phyloP scores from a whole-genome alignment of 805 yeast species.

The Lachancea quebecensis region DNA sequence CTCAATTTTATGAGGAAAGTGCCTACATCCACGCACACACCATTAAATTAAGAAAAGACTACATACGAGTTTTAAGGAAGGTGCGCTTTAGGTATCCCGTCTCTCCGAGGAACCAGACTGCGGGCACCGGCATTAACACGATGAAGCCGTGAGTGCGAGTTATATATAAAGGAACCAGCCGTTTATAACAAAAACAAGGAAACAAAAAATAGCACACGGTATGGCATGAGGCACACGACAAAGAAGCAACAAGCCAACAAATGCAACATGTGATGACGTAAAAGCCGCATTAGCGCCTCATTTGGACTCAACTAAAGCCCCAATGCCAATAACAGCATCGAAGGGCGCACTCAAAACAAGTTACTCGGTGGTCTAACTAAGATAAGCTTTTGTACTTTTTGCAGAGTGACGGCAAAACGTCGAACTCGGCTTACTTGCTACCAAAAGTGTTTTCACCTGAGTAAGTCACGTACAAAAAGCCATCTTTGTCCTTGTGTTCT shows the following conservation, averaged over 20 bases:
- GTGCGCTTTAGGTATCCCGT: background rate
- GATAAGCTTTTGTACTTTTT: background rate
- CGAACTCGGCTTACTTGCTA: background rate
- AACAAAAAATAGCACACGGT: slow-evolving; percentile 4
- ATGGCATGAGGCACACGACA: slow-evolving; percentile 1
- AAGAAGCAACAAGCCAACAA: slow-evolving; percentile 2
- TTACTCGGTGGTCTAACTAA: background rate
- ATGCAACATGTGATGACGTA: background rate
- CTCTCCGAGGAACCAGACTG: background rate
- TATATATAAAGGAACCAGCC: slow-evolving; percentile 9
- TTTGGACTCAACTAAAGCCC: too few species aligned
- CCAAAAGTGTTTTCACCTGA: slow-evolving; percentile 99
- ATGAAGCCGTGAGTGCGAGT: slow-evolving; percentile 3
- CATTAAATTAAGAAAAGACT: too few species aligned
- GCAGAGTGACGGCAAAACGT: background rate
- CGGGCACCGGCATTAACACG: background rate
- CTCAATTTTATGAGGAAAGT: too few species aligned
- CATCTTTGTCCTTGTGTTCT: slow-evolving; percentile 97
- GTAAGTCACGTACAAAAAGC: slow-evolving; percentile 90
- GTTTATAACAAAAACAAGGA: slow-evolving; percentile 5
- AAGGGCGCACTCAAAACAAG: background rate
- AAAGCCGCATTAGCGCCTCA: too few species aligned
- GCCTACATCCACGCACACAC: too few species aligned
- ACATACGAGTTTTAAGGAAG: too few species aligned
- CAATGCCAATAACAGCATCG: too few species aligned